Base-by-base conservation (phyloP, 805 yeast species). In the Peterozyma xylosa region DNA sequence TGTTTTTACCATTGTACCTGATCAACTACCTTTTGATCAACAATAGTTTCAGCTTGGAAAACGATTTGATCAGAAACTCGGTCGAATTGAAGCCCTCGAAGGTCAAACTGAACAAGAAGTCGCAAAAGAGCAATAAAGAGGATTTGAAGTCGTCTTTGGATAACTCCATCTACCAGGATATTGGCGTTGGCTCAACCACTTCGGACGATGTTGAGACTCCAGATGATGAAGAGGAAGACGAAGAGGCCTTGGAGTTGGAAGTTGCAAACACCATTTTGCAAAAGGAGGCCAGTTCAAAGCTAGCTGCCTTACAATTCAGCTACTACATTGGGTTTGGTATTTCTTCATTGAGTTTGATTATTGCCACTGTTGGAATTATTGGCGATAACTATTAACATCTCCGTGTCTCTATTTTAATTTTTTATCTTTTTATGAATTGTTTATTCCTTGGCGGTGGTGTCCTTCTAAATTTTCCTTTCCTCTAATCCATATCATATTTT, bases 331-430 rank as follows among this genome's bases (percentile, higher is more conserved):
- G 76, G 3, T 61, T 72, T 9, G 60, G 58, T 13, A 52, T 78
- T 32, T 56, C 74, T 14, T 72, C 73, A 9, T 48, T 63, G 11
- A 73, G 79, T 0, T 72, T 78, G 42, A 55, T 70, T 5, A 57
- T 80, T 42, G 69, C 81, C 17, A 53, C 69, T 10, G 56, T 80
- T 48, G 87, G 87, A 11, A 67, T 76, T 43, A 54, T 74, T 45
- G 87, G 87, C 11, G 87, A 80, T 54, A 49, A 49, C 36, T 43
- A 50, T 34, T 56, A 50, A 51, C 34, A 21, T 21, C 27, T 21
- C 27, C 27, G 27, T 21, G 9, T 32, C 34, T 32, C 9, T 32
- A 13, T 9, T 32, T 32, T 32, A 32, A 5, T 13, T 32, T 32
- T 9, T 32, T 32, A 5, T 32, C 3, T 32, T 9, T 32, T 32